Percentiles rank a stretch among this genome's conserved stretches.
Conservation (phyloP, 805 yeast species). For the Yamadazyma endophytica region DNA sequence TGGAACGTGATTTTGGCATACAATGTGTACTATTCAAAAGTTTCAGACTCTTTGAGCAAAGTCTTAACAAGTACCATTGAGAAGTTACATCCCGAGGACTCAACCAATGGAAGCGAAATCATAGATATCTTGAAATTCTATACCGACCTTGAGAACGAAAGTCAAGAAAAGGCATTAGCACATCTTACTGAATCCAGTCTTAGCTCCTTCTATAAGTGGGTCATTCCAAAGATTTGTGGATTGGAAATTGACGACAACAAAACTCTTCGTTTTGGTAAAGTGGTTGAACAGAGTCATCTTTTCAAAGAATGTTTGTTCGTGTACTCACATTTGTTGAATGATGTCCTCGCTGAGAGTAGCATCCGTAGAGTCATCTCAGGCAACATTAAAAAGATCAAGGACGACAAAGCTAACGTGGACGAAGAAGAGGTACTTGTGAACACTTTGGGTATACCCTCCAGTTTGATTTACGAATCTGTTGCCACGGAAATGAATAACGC, state of each 20-base stretch:
- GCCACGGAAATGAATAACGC: slow-evolving; percentile 51
- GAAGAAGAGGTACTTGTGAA: slow-evolving; percentile 34
- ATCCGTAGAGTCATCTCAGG: slow-evolving; percentile 35
- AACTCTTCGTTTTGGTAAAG: slow-evolving; percentile 40
- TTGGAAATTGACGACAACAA: slow-evolving; percentile 6
- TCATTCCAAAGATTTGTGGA: slow-evolving; percentile 17
- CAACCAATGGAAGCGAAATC: slow-evolving; percentile 9
- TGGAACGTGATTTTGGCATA: slow-evolving; percentile 66
- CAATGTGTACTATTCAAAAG: slow-evolving; percentile 59
- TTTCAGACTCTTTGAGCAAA: too few species aligned
- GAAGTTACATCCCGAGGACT: too few species aligned
- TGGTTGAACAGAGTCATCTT: slow-evolving; percentile 41
- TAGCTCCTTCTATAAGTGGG: slow-evolving; percentile 48
- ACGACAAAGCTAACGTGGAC: slow-evolving; percentile 13
- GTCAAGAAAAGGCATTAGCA: slow-evolving; percentile 6
- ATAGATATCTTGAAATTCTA: slow-evolving; percentile 20
- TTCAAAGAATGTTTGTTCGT: slow-evolving; percentile 63
- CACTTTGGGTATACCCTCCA: slow-evolving; percentile 44
- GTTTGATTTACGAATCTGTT: slow-evolving; percentile 50
- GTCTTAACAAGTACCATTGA: too few species aligned
- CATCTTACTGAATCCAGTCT: slow-evolving; percentile 13
- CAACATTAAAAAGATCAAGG: slow-evolving; percentile 27
- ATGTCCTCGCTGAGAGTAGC: slow-evolving; percentile 36
- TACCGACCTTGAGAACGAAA: neutral
- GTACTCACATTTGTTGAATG: slow-evolving; percentile 52